Percentiles rank a stretch among this genome's conserved stretches.
Evolutionary conservation across 2,329 filamentous ascomycete genomes (phyloP).

Genomic region (Trichophaea hybrida): DNA sequence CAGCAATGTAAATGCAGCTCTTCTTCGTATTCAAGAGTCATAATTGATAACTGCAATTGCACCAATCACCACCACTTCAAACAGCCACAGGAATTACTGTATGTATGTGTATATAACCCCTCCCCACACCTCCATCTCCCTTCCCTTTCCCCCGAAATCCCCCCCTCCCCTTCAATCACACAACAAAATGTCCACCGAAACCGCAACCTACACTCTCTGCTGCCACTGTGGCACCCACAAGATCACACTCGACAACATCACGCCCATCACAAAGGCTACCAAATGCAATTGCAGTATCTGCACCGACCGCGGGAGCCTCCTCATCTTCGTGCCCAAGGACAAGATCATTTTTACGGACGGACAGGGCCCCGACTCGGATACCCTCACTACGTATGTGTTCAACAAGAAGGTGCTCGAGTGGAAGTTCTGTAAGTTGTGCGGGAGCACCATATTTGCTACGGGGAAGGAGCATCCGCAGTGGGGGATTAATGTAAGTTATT

Average conservation of each 20-base stretch:
- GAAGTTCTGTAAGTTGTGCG: background rate
- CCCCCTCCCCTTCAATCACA: background rate
- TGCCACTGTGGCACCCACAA: background rate
- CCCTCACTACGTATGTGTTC: background rate
- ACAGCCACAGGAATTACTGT: too few species aligned
- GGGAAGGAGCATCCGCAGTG: background rate
- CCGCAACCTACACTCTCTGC: background rate
- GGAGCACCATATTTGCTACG: background rate
- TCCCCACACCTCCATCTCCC: background rate
- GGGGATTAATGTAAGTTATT: background rate
- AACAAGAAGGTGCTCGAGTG: background rate
- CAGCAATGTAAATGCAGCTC: too few species aligned
- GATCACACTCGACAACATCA: background rate
- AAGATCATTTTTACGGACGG: background rate
- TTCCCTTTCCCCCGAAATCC: background rate
- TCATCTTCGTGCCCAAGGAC: background rate
- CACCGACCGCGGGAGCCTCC: background rate
- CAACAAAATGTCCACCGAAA: background rate
- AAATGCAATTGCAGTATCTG: background rate
- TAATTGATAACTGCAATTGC: too few species aligned
- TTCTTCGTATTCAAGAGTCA: too few species aligned
- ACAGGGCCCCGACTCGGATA: background rate
- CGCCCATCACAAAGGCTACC: background rate
- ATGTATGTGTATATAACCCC: too few species aligned
- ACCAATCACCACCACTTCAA: too few species aligned